A percentile compares a stretch with the other conserved stretches of the same genome.
phyloP scores from a whole-genome alignment of 352 stramenopile species.

The Aphanomyces euteiches region DNA sequence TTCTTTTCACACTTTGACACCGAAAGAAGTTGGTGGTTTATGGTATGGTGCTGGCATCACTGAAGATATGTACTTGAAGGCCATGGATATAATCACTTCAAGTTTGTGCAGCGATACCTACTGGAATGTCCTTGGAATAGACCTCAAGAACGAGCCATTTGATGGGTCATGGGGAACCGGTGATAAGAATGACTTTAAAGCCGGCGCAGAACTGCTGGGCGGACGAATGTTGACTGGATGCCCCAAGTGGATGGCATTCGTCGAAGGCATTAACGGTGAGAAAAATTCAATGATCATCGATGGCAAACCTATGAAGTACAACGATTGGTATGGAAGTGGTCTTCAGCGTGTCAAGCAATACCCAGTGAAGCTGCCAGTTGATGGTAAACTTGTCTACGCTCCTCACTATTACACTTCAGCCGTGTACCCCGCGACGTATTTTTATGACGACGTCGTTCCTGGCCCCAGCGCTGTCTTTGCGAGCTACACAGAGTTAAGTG shows the following conservation, averaged over 20 bases:
- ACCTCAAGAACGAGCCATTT: slow-evolving; percentile 75
- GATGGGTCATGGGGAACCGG: slow-evolving; percentile 59
- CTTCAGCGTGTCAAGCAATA: slow-evolving; percentile 51
- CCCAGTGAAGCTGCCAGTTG: slow-evolving; percentile 49
- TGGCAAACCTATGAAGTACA: slow-evolving; percentile 51
- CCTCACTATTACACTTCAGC: slow-evolving; percentile 80
- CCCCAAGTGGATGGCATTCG: slow-evolving; percentile 69
- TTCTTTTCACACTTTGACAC: slow-evolving; percentile 58
- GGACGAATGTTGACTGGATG: slow-evolving; percentile 71
- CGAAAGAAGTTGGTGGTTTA: slow-evolving; percentile 40
- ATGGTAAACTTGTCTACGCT: slow-evolving; percentile 76
- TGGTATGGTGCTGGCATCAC: slow-evolving; percentile 46
- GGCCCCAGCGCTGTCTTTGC: slow-evolving; percentile 35
- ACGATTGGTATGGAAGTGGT: slow-evolving; percentile 76
- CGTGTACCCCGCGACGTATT: slow-evolving; percentile 63
- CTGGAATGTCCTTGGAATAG: slow-evolving; percentile 75
- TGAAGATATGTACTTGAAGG: slow-evolving; percentile 49
- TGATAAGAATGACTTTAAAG: slow-evolving; percentile 56
- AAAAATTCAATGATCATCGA: slow-evolving; percentile 46
- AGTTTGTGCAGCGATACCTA: slow-evolving; percentile 55
- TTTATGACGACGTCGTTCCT: slow-evolving; percentile 55
- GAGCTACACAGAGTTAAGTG: slow-evolving; percentile 55
- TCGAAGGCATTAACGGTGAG: slow-evolving; percentile 61
- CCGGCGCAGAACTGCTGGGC: slow-evolving; percentile 64
- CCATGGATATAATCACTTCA: slow-evolving; percentile 51